These are phyloP conservation scores for Rhizopus arrhizus DNA, from an alignment of 371 early-diverging fungal species.

Conservation along the genomic window DNA sequence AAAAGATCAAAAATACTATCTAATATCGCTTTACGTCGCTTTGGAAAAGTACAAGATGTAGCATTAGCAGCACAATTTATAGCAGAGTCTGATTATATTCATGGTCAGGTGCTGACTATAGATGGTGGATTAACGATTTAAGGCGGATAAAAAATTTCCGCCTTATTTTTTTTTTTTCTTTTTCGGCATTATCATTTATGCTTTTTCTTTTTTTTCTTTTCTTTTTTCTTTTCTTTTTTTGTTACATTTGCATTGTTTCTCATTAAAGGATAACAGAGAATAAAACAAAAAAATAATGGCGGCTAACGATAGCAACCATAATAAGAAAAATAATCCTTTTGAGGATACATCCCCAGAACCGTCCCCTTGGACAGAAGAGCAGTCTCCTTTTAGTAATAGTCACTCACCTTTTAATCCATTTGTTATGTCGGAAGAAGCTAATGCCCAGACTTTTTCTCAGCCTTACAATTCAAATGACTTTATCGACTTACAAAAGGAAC, in stretches of 20 bases:
- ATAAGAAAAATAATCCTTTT: conserved; percentile 23
- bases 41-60: conserved; percentile 67
- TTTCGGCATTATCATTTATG: neutral
- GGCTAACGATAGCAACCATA: conserved; percentile 12
- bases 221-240: conserved; percentile 4
- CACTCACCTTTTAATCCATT: conserved; percentile 29
- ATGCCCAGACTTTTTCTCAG: conserved; percentile 18
- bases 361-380: conserved; percentile 15
- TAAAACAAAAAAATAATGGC: conserved; percentile 17
- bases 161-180: conserved; percentile 4
- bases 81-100: conserved; percentile 66
- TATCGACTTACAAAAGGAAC: conserved; percentile 28
- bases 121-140: conserved; percentile 71
- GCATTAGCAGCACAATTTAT: conserved; percentile 71
- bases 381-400: neutral
- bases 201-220: conserved; percentile 7
- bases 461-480: conserved; percentile 20
- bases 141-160: conserved; percentile 7
- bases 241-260: conserved; percentile 20
- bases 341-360: conserved; percentile 11
- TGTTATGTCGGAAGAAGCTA: conserved; percentile 8
- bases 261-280: neutral
- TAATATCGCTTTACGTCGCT: conserved; percentile 58
- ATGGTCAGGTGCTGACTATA: conserved; percentile 73
- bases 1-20: conserved; percentile 41